Evolutionary conservation across 768 basidiomycete genomes (phyloP).

Genomic region (Trametes cinnabarina): DNA sequence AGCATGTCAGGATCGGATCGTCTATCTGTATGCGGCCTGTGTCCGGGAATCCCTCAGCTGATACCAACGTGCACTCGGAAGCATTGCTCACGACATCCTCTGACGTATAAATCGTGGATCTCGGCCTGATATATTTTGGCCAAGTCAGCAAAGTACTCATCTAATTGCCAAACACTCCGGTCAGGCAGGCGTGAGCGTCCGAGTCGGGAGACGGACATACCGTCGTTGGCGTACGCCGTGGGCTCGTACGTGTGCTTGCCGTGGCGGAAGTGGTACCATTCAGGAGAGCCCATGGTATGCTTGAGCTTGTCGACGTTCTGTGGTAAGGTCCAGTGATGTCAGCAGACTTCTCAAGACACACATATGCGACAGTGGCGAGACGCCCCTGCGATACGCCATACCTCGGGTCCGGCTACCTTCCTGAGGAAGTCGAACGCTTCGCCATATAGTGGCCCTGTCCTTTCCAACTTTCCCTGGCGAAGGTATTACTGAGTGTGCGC

Average conservation of each 20-base stretch:
- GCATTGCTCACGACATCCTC: conserved; percentile 33
- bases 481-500: no score
- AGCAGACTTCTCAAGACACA: neutral
- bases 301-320: conserved; percentile 61
- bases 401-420: conserved; percentile 52
- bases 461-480: conserved; percentile 54
- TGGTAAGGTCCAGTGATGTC: neutral
- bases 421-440: conserved; percentile 63
- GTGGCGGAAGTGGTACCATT: conserved; percentile 68
- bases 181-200: conserved; percentile 1
- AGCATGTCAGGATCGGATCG: conserved; percentile 51
- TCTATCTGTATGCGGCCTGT: conserved; percentile 41
- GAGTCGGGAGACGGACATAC: conserved; percentile 28
- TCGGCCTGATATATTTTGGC: conserved; percentile 44
- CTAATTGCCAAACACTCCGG: neutral
- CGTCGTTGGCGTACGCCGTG: conserved; percentile 57
- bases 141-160: conserved; percentile 48
- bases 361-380: neutral
- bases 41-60: no score
- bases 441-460: conserved; percentile 55
- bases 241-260: conserved; percentile 59
- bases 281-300: conserved; percentile 65
- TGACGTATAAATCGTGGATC: conserved; percentile 40
- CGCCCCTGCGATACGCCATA: conserved; percentile 20
- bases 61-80: neutral